Conservation (phyloP, 768 basidiomycete species). For the Leccinum obscurum region DNA sequence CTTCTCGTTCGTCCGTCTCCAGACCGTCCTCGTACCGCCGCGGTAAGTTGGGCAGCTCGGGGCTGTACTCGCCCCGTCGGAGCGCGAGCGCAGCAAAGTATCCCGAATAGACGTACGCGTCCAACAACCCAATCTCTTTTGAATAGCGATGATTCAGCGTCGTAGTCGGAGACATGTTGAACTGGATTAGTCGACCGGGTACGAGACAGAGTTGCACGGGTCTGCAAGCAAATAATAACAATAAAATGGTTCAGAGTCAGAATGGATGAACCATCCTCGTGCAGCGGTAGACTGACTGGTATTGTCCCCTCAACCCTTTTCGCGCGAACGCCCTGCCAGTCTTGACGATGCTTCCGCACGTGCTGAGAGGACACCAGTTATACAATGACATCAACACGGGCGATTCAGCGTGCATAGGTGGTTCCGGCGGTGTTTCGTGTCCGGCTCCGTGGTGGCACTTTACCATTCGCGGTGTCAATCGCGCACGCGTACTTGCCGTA, state of each 20-base stretch:
- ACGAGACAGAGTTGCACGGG: slow-evolving; percentile 74
- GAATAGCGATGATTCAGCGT: slow-evolving; percentile 56
- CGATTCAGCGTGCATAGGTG: slow-evolving; percentile 52
- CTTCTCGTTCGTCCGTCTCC: slow-evolving; percentile 82
- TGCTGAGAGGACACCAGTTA: slow-evolving; percentile 85
- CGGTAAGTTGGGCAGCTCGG: slow-evolving; percentile 51
- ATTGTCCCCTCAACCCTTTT: slow-evolving; percentile 71
- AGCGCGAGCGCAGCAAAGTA: slow-evolving; percentile 71
- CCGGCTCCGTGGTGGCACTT: slow-evolving; percentile 35
- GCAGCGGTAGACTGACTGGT: slow-evolving; percentile 54
- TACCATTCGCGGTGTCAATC: slow-evolving; percentile 55
- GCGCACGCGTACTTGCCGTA: slow-evolving; percentile 46
- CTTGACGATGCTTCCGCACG: slow-evolving; percentile 74
- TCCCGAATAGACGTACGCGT: slow-evolving; percentile 87
- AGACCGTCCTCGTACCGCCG: slow-evolving; percentile 89
- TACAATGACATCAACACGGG: slow-evolving; percentile 66
- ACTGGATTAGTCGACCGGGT: slow-evolving; percentile 72
- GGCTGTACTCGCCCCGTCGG: slow-evolving; percentile 61
- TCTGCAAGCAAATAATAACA: slow-evolving; percentile 35
- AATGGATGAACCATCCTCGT: not conserved
- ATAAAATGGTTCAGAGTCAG: not conserved
- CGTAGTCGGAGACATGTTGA: slow-evolving; percentile 58
- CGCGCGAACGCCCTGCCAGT: slow-evolving; percentile 73
- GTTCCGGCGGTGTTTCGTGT: slow-evolving; percentile 47
- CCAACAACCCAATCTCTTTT: slow-evolving; percentile 60